A percentile compares a stretch with the other conserved stretches of the same genome.
These are phyloP conservation scores for Russula griseocarnosa DNA, from an alignment of 768 basidiomycete species.

Conservation along the genomic window DNA sequence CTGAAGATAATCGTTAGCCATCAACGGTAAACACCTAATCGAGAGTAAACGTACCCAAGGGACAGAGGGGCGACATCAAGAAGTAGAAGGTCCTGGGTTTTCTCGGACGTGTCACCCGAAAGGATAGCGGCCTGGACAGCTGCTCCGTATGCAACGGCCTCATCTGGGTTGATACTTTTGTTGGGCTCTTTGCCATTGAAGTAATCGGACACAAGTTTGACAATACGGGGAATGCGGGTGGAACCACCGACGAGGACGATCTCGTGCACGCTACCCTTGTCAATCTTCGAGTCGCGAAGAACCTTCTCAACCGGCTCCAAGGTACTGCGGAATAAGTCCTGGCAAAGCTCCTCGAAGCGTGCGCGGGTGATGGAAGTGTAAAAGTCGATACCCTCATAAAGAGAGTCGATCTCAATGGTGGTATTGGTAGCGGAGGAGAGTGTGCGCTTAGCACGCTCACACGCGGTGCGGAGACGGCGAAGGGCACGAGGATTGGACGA, in stretches of 20 bases:
- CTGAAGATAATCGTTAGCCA: conserved; percentile 33
- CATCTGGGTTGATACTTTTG: conserved; percentile 99
- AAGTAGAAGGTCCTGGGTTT: conserved; percentile 93
- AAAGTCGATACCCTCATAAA: conserved; percentile 97
- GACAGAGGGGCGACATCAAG: conserved; percentile 91
- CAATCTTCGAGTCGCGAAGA: conserved; percentile 95
- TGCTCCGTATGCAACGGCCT: conserved; percentile 97
- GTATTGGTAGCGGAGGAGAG: conserved; percentile 96
- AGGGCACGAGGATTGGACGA: conserved; percentile 91
- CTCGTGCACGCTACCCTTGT: conserved; percentile 93
- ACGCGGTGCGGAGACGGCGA: conserved; percentile 94
- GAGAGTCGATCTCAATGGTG: conserved; percentile 96
- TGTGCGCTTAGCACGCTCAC: conserved; percentile 97
- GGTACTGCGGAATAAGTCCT: conserved; percentile 91
- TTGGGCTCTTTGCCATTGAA: conserved; percentile 99
- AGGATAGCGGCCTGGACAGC: conserved; percentile 98
- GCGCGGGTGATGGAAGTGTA: conserved; percentile 98
- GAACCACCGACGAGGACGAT: conserved; percentile 98
- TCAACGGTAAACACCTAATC: conserved; percentile 32
- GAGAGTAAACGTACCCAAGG: conserved; percentile 40
- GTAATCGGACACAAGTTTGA: conserved; percentile 97
- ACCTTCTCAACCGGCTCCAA: conserved; percentile 97
- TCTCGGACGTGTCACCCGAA: conserved; percentile 96
- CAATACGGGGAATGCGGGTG: conserved; percentile 95
- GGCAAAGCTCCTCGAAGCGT: conserved; percentile 94